Evolutionary conservation across 495 filamentous ascomycete genomes (phyloP).

Genomic region (Podospora pseudocomata): DNA sequence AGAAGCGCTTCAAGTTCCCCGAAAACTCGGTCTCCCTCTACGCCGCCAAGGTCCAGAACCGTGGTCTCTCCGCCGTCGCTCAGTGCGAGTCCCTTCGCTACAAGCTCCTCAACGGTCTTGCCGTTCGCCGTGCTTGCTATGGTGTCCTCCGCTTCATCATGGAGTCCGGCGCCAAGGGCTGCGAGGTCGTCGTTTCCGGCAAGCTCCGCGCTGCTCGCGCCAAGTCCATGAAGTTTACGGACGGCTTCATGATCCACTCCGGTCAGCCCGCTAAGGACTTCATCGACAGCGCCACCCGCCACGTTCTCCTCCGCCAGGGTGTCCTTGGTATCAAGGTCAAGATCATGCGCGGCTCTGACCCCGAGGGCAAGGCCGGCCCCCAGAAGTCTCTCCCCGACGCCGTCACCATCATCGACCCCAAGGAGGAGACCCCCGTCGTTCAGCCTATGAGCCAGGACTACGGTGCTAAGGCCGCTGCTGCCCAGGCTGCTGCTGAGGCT

Average conservation of each 20-base stretch:
- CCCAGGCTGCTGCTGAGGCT: slow-evolving; percentile 62
- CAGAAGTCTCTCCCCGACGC: slow-evolving; percentile 95
- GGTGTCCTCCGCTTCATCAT: slow-evolving; percentile 99
- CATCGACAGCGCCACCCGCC: slow-evolving; percentile 95
- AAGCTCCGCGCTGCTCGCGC: slow-evolving; percentile 98
- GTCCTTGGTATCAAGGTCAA: slow-evolving; percentile 99
- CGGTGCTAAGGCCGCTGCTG: slow-evolving; percentile 89
- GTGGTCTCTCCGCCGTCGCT: slow-evolving; percentile 97
- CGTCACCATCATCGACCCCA: slow-evolving; percentile 99
- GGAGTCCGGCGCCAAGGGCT: slow-evolving; percentile 98
- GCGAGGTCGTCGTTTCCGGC: slow-evolving; percentile 97
- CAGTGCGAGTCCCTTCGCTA: slow-evolving; percentile 99
- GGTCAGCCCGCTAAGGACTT: slow-evolving; percentile 99
- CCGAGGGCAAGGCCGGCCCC: slow-evolving; percentile 96
- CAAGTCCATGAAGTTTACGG: slow-evolving; percentile 99
- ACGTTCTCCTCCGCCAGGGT: slow-evolving; percentile 99
- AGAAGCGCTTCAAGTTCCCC: slow-evolving; percentile 99
- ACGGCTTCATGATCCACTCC: slow-evolving; percentile 99
- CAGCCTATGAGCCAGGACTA: slow-evolving; percentile 97
- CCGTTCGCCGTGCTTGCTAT: slow-evolving; percentile 96
- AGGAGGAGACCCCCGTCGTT: slow-evolving; percentile 92
- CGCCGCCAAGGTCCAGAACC: slow-evolving; percentile 99
- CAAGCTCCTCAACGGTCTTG: slow-evolving; percentile 99
- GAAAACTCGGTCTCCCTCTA: slow-evolving; percentile 99
- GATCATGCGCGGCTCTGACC: slow-evolving; percentile 99